Percentiles rank a stretch among this genome's conserved stretches.
These are phyloP conservation scores for Cryptosporidium andersoni DNA, from an alignment of 169 alveolate species.

Conservation along the genomic window DNA sequence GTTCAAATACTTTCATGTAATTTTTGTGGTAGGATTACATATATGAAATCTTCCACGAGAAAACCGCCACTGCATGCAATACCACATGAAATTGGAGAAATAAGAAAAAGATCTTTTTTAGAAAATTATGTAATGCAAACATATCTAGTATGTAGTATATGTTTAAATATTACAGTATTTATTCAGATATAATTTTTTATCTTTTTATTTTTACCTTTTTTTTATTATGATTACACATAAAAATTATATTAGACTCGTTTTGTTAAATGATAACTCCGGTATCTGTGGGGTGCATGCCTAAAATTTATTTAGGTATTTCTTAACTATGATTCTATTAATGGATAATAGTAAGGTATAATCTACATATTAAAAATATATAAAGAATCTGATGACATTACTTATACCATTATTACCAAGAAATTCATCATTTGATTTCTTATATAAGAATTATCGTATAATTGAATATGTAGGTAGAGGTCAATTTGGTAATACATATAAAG, in stretches of 20 bases:
- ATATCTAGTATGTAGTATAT: constrained; percentile 34
- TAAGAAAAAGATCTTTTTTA: not conserved
- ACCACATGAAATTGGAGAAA: no score
- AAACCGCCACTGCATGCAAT: no score
- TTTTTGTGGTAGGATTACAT: constrained; percentile 45
- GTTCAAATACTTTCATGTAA: constrained; percentile 41
- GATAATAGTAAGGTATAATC: constrained; percentile 3
- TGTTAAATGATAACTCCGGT: not conserved
- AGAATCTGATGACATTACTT: constrained; percentile 35
- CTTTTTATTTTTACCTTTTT: not conserved
- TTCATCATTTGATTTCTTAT: constrained; percentile 62
- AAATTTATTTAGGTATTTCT: constrained; percentile 16
- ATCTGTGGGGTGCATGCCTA: constrained; percentile 39
- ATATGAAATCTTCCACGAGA: not conserved
- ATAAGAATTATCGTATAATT: constrained; percentile 43
- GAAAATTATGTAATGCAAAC: not conserved
- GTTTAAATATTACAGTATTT: constrained; percentile 13
- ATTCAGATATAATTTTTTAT: constrained; percentile 15
- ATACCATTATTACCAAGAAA: constrained; percentile 65
- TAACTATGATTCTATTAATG: constrained; percentile 1
- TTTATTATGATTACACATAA: not conserved
- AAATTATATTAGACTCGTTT: not conserved
- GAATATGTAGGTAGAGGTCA: constrained; percentile 70
- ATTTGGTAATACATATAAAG: constrained; percentile 61
- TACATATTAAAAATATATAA: not conserved